Percentiles rank a stretch among this genome's conserved stretches.
Evolutionary conservation across 1,284 basidiomycete species (phyloP).

Genomic region (Dichomitus squalens): DNA sequence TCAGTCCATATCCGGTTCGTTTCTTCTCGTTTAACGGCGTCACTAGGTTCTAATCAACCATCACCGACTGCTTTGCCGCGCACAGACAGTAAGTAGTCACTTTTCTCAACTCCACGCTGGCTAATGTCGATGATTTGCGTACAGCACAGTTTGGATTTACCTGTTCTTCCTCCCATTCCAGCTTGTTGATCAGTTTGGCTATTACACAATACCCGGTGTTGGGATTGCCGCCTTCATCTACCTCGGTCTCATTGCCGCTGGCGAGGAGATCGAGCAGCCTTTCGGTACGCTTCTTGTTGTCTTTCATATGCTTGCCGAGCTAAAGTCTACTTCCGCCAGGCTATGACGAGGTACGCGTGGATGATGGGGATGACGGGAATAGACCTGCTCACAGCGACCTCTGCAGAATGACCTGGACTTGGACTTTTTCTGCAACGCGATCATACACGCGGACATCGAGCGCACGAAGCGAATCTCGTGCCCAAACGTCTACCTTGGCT

Average conservation of each 20-base stretch:
- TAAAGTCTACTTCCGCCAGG: constrained; percentile 35
- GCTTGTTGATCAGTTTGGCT: constrained; percentile 56
- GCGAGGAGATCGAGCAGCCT: constrained; percentile 71
- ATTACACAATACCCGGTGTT: constrained; percentile 62
- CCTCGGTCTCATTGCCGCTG: constrained; percentile 64
- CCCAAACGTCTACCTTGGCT: constrained; percentile 46
- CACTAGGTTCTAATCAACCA: not conserved
- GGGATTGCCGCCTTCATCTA: constrained; percentile 67
- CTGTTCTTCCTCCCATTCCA: constrained; percentile 72
- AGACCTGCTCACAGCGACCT: not conserved
- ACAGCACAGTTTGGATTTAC: constrained; percentile 68
- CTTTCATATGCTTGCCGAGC: not conserved
- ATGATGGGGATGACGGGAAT: not conserved
- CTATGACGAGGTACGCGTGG: constrained; percentile 51
- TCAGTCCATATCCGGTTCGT: constrained; percentile 58
- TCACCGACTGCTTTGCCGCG: too few relatives aligned
- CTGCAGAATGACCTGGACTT: constrained; percentile 63
- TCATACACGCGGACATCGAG: constrained; percentile 54
- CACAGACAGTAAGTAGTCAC: constrained; percentile 37
- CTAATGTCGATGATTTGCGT: not conserved
- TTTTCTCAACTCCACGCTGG: too few relatives aligned
- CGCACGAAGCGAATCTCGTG: constrained; percentile 49
- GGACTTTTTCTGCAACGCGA: constrained; percentile 58
- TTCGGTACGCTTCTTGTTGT: constrained; percentile 47
- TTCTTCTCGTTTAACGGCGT: not conserved